phyloP scores from a whole-genome alignment of 2,329 filamentous ascomycete species.

The Dryadomyces quercus-mongolicae region DNA sequence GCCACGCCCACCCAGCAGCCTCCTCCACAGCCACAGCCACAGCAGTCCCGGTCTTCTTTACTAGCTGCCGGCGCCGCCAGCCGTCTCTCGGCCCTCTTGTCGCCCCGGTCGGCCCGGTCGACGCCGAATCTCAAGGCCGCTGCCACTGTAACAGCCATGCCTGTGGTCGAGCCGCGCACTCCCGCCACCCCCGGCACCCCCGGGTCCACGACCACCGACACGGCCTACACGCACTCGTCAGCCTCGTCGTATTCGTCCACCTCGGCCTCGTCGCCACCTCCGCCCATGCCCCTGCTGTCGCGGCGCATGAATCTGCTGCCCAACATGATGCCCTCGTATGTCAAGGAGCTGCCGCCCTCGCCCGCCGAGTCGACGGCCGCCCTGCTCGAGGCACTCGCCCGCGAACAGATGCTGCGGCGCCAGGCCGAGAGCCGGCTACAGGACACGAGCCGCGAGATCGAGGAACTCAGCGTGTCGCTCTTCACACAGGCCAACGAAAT shows the following conservation, averaged over 20 bases:
- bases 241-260: constrained; percentile 4
- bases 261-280: constrained; percentile 1
- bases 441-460: constrained; percentile 59
- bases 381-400: constrained; percentile 50
- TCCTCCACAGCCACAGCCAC: background rate
- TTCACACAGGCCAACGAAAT: constrained; percentile 83
- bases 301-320: background rate
- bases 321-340: background rate
- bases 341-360: constrained; percentile 5
- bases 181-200: background rate
- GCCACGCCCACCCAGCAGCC: background rate
- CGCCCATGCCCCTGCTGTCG: background rate
- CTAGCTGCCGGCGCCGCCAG: constrained; percentile 30
- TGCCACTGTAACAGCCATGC: constrained; percentile 3
- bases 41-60: constrained; percentile 27
- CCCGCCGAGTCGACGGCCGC: constrained; percentile 25
- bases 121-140: constrained; percentile 23
- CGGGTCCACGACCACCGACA: constrained; percentile 1
- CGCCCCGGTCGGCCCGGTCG: constrained; percentile 29
- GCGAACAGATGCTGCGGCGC: constrained; percentile 53
- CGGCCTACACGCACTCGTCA: constrained; percentile 10
- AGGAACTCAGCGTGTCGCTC: constrained; percentile 62
- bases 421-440: constrained; percentile 57
- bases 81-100: constrained; percentile 32
- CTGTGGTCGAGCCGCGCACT: constrained; percentile 13